Evolutionary conservation across 2,329 filamentous ascomycete species (phyloP).

Genomic region (Phaeoacremonium minimum): DNA sequence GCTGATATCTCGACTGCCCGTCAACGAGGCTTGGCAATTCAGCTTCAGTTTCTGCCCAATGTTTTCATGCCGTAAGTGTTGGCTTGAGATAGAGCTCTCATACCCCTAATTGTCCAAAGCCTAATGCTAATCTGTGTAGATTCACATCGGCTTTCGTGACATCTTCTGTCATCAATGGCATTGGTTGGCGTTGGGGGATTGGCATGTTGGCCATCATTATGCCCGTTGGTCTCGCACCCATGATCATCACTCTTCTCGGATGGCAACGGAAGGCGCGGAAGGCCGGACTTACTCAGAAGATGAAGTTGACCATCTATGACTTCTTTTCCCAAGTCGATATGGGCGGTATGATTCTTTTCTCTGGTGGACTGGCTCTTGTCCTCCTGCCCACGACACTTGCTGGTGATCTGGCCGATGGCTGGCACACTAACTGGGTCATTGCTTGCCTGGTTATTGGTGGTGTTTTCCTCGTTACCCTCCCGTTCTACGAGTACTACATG

Average conservation of each 20-base stretch:
- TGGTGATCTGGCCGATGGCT: conserved; percentile 29
- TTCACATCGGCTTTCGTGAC: conserved; percentile 27
- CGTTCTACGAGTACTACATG: conserved; percentile 39
- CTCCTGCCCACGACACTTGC: conserved; percentile 41
- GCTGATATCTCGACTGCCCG: conserved; percentile 52
- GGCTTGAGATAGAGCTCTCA: no score
- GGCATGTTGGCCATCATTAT: conserved; percentile 52
- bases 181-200: conserved; percentile 52
- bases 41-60: conserved; percentile 24
- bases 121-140: no score
- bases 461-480: conserved; percentile 32
- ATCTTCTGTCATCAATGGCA: conserved; percentile 45
- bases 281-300: conserved; percentile 29
- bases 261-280: conserved; percentile 45
- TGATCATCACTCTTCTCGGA: conserved; percentile 41
- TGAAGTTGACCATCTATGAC: conserved; percentile 18
- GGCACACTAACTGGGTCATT: conserved; percentile 39
- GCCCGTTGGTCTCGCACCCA: conserved; percentile 41
- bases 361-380: conserved; percentile 39
- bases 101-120: no score
- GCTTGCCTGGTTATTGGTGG: conserved; percentile 36
- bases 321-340: conserved; percentile 32
- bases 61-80: neutral
- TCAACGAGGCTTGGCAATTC: conserved; percentile 45
- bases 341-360: conserved; percentile 39